phyloP scores from a whole-genome alignment of 1,284 basidiomycete genomes.

The Anthracocystis panici-leucophaei region DNA sequence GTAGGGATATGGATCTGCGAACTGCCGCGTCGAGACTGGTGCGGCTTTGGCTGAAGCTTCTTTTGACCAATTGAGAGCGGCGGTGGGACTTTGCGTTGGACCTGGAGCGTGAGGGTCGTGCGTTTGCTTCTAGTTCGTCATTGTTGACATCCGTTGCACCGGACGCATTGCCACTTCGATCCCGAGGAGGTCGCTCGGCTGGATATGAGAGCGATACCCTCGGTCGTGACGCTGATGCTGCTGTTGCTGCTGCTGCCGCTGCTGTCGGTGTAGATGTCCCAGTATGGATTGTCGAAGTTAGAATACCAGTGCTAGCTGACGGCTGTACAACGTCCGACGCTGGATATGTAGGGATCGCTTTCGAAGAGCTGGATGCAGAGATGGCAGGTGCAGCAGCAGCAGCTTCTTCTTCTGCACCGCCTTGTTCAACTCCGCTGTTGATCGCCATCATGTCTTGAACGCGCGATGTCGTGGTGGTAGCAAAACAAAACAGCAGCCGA shows the following conservation, averaged over 20 bases:
- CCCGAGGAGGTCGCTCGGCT: constrained; percentile 15
- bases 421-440: not conserved
- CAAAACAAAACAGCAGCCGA: not conserved
- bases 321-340: constrained; percentile 15
- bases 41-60: constrained; percentile 14
- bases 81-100: constrained; percentile 17
- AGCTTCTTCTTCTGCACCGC: not conserved
- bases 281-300: not conserved
- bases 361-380: constrained; percentile 6
- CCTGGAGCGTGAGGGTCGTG: constrained; percentile 8
- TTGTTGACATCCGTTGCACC: not conserved
- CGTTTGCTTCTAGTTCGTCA: not conserved
- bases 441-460: not conserved
- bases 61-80: constrained; percentile 20
- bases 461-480: not conserved
- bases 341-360: constrained; percentile 20
- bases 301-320: constrained; percentile 9
- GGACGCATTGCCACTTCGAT: constrained; percentile 21
- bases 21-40: constrained; percentile 23
- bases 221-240: constrained; percentile 1
- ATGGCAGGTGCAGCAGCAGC: constrained; percentile 14
- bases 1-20: constrained; percentile 23
- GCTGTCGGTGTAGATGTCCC: not conserved
- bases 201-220: constrained; percentile 28
- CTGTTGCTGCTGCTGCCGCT: not conserved